Base-by-base conservation (phyloP, 306 rosid genomes). In the Prosopis cineraria region DNA sequence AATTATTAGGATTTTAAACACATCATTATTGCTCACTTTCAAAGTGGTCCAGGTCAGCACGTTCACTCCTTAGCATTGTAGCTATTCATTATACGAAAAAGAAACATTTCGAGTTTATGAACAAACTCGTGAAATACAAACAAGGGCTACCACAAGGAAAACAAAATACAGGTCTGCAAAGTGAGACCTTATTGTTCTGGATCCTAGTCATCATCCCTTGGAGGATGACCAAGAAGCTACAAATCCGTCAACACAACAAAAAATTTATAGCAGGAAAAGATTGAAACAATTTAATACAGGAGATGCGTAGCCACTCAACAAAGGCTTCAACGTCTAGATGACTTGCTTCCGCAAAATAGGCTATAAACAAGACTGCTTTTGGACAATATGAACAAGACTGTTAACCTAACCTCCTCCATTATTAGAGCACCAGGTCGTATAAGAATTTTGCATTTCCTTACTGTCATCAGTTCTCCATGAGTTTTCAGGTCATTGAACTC, bases 361-460 rank as follows among this genome's bases (percentile, higher is more conserved):
- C 71, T 67, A 70, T 68, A 44, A 75, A 53, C 76, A 66, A 41
- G 81, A 81, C 50, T 65, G 37, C 74, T 68, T n/a, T 7, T 50
- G 58, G 58, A 52, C 59, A 20, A 8, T 8, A 20, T 65, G 52
- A 75, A 53, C 74, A 66, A 52, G 81, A 81, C 50, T 67, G 45
- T 74, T 63, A 33, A n/a, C 45, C 56, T 13, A 34, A 76, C 45
- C 76, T 67, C 84, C 60, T 66, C 34, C 71, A 33, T 68, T 36
- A 12, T 58, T 48, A 41, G 53, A 77, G 62, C 34, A 84, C 75
- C 77, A 55, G 79, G 75, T 71, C 43, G 73, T 63, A 67, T 27
- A 68, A 81, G 73, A 29, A 66, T 83, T 87, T 74, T 88, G 75
- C 88, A 81, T 53, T 74, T 83, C 81, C 60, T 77, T 48, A 47